Conservation (phyloP, 1,139 yeast species). For the Geotrichum australiense region DNA sequence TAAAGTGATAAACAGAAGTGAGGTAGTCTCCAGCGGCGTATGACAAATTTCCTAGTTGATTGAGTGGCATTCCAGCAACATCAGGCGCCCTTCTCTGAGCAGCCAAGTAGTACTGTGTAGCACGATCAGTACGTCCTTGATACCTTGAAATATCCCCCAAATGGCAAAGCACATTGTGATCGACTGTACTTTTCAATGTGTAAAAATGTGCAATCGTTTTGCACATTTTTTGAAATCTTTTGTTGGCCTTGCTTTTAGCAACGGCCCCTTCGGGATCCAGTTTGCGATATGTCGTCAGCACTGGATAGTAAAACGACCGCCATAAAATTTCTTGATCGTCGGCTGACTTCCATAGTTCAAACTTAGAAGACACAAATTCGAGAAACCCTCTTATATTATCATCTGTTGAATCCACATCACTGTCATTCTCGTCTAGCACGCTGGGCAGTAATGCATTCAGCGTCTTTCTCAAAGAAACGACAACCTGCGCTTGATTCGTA, state of each 20-base stretch:
- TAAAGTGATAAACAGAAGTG: constrained; percentile 18
- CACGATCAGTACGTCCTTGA: constrained; percentile 18
- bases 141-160: constrained; percentile 26
- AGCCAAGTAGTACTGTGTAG: constrained; percentile 22
- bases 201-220: constrained; percentile 20
- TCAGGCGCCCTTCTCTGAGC: constrained; percentile 20
- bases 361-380: constrained; percentile 18
- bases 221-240: constrained; percentile 20
- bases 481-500: constrained; percentile 11
- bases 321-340: constrained; percentile 18
- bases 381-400: constrained; percentile 19
- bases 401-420: constrained; percentile 14
- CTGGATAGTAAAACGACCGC: constrained; percentile 16
- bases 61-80: constrained; percentile 16
- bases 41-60: constrained; percentile 18
- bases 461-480: constrained; percentile 8
- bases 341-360: constrained; percentile 17
- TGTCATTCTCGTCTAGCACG: constrained; percentile 5
- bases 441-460: constrained; percentile 6
- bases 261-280: constrained; percentile 11
- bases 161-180: constrained; percentile 17
- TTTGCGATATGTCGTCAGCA: constrained; percentile 17
- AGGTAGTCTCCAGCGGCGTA: constrained; percentile 17
- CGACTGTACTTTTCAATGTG: constrained; percentile 4
- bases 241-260: constrained; percentile 12